Conservation (phyloP, 2,329 filamentous ascomycete genomes). For the Botrytis sinoallii region DNA sequence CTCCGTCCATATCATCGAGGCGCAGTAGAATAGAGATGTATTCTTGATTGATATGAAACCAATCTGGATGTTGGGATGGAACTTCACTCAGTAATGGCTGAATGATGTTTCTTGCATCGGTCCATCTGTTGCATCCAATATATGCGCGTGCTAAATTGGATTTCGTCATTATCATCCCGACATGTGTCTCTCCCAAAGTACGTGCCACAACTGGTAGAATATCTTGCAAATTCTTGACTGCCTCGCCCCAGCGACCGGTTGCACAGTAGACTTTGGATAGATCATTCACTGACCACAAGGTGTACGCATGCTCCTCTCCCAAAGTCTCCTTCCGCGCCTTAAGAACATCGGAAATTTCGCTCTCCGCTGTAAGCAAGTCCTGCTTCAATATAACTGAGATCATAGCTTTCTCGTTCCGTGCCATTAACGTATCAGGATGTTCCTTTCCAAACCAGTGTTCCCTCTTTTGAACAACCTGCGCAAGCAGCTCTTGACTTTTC, state of each 20-base stretch:
- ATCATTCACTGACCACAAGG: constrained; percentile 38
- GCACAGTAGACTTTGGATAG: constrained; percentile 37
- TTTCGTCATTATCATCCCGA: too few relatives aligned
- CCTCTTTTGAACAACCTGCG: not conserved
- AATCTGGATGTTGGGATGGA: too few relatives aligned
- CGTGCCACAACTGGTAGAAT: too few relatives aligned
- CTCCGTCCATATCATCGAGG: too few relatives aligned
- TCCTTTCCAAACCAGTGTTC: not conserved
- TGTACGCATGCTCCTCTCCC: constrained; percentile 40
- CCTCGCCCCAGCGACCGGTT: constrained; percentile 31
- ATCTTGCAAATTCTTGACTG: constrained; percentile 12
- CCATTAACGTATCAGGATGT: not conserved
- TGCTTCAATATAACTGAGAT: not conserved
- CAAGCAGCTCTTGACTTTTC: constrained; percentile 26
- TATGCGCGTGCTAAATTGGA: too few relatives aligned
- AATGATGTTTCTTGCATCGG: too few relatives aligned
- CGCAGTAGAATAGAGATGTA: too few relatives aligned
- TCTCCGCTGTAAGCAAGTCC: not conserved
- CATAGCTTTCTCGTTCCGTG: not conserved
- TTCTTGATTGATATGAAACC: too few relatives aligned
- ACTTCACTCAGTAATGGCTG: too few relatives aligned
- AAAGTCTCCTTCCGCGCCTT: not conserved
- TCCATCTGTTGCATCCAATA: too few relatives aligned
- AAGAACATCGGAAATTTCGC: not conserved
- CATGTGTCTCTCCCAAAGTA: too few relatives aligned